Conservation (phyloP, 345 rosid species). For the Eucalyptus erythrocorys region DNA sequence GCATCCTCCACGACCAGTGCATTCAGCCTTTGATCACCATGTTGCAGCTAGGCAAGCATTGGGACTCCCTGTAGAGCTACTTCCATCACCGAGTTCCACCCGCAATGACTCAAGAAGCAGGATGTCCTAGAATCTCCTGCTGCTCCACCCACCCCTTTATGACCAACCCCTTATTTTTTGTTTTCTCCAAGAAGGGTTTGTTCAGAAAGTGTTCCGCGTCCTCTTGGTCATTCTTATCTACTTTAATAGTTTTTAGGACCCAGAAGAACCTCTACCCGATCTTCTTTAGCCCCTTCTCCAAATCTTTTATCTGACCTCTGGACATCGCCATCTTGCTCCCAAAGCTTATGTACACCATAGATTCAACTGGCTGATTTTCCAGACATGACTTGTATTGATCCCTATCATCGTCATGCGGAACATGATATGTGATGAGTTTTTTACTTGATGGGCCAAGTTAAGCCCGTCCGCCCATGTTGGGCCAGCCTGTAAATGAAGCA, state of each 20-base stretch:
- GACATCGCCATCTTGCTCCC: neutral
- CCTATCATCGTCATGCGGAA: no score
- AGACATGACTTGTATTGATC: no score
- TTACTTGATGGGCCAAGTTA: no score
- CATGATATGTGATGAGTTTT: no score
- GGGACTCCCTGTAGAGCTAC: constrained; percentile 16
- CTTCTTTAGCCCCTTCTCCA: neutral
- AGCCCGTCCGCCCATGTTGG: accelerated
- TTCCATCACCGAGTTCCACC: constrained; percentile 19
- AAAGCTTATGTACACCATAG: no score
- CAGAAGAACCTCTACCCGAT: constrained; percentile 20
- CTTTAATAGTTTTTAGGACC: constrained; percentile 16
- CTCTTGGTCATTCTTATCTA: constrained; percentile 28
- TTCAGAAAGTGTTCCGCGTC: constrained; percentile 12
- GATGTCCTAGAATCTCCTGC: constrained; percentile 11
- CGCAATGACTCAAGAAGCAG: constrained; percentile 2
- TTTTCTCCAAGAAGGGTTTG: neutral
- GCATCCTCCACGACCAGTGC: constrained; percentile 9
- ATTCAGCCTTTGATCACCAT: constrained; percentile 25
- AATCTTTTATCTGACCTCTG: constrained; percentile 18
- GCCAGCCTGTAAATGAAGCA: no score
- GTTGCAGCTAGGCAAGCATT: constrained; percentile 19
- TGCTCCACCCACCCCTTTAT: constrained; percentile 8
- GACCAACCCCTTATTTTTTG: constrained; percentile 6
- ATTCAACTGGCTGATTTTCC: no score